A percentile compares a stretch with the other conserved stretches of the same genome.
Conservation (phyloP, 176 grass and related monocot genomes). For the Rhynchospora pubera region DNA sequence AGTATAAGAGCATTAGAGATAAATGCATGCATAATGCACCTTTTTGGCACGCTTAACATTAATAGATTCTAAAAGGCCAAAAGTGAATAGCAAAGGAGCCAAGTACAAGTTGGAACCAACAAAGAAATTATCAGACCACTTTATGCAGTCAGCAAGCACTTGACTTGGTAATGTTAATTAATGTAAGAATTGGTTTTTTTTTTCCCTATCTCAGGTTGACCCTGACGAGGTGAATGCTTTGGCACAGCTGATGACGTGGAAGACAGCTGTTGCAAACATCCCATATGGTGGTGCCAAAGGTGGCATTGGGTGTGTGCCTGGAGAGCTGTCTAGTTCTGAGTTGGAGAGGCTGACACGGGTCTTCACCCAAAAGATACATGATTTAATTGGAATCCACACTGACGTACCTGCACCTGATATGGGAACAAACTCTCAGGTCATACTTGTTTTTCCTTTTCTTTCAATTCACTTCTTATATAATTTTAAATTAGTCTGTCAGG, state of each 20-base stretch:
- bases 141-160: neutral
- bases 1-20: no score
- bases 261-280: constrained; percentile 86
- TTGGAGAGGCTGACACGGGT: constrained; percentile 77
- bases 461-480: neutral
- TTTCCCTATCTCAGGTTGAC: constrained; percentile 52
- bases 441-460: neutral
- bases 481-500: neutral
- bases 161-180: neutral
- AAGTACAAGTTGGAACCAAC: neutral
- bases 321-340: constrained; percentile 69
- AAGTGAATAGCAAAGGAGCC: neutral
- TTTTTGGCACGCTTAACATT: neutral
- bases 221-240: constrained; percentile 94
- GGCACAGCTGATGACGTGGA: constrained; percentile 96
- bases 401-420: constrained; percentile 94
- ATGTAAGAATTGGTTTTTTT: neutral
- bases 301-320: constrained; percentile 82
- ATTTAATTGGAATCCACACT: constrained; percentile 84
- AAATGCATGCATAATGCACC: no score
- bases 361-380: constrained; percentile 96
- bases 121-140: neutral
- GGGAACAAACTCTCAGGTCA: constrained; percentile 85
- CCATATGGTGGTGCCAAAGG: constrained; percentile 94
- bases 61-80: neutral